These are phyloP conservation scores for Naegleria fowleri DNA, from an alignment of 208 protist genomes.

Conservation along the genomic window DNA sequence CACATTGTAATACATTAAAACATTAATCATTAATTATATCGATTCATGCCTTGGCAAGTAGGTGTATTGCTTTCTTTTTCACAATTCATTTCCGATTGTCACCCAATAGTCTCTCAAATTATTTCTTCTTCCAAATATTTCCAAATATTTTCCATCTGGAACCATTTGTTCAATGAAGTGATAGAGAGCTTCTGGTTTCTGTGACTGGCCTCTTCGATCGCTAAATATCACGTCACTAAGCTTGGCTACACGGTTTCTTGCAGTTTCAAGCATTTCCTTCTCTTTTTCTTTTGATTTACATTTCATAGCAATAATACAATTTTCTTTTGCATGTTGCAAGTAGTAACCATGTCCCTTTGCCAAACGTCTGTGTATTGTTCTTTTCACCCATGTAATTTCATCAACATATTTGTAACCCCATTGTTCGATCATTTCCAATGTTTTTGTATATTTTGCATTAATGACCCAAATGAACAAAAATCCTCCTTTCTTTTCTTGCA, in stretches of 20 bases:
- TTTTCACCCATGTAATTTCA: constrained; percentile 55
- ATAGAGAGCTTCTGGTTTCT: constrained; percentile 60
- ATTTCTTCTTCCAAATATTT: constrained; percentile 57
- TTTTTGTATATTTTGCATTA: constrained; percentile 49
- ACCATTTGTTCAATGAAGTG: constrained; percentile 50
- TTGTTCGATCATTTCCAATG: constrained; percentile 49
- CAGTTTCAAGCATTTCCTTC: constrained; percentile 26
- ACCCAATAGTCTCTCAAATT: constrained; percentile 59
- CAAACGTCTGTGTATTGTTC: constrained; percentile 51
- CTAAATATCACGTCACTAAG: constrained; percentile 50
- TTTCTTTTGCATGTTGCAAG: constrained; percentile 61
- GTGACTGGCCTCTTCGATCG: constrained; percentile 49
- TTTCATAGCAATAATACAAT: constrained; percentile 54
- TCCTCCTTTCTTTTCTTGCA: constrained; percentile 45
- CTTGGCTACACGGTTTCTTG: not conserved
- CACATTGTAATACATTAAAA: no score
- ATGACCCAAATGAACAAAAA: constrained; percentile 66
- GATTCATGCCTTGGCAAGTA: no score
- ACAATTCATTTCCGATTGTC: constrained; percentile 56
- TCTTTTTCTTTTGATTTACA: constrained; percentile 51
- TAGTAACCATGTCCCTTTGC: constrained; percentile 61
- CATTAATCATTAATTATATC: no score
- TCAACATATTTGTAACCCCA: constrained; percentile 59
- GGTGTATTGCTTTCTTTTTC: constrained; percentile 1
- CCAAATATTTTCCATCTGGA: constrained; percentile 57